Conservation (phyloP, 75 land plant genomes). For the Isoetes taiwanensis region DNA sequence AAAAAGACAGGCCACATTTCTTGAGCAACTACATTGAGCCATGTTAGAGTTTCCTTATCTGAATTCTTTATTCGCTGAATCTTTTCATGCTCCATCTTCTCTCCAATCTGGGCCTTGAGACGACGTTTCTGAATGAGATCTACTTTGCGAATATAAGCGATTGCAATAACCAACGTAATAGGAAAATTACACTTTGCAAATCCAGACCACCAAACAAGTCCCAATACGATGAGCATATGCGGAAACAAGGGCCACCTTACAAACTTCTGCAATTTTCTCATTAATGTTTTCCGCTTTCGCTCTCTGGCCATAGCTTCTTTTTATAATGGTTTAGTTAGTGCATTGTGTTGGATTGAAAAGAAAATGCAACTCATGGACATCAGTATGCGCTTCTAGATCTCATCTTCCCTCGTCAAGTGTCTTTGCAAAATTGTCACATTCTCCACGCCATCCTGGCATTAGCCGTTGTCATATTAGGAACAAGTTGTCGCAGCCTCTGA, state of each 20-base stretch:
- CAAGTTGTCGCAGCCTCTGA: too few relatives aligned
- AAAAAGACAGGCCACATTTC: slow-evolving; percentile 16
- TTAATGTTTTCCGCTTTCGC: too few relatives aligned
- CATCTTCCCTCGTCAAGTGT: too few relatives aligned
- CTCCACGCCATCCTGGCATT: too few relatives aligned
- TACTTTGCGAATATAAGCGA: slow-evolving; percentile 14
- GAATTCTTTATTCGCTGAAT: neutral
- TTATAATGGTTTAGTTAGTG: too few relatives aligned
- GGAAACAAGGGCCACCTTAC: slow-evolving; percentile 15
- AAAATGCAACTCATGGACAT: too few relatives aligned
- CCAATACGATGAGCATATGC: slow-evolving; percentile 5
- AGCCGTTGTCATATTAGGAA: too few relatives aligned
- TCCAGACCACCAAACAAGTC: slow-evolving; percentile 6
- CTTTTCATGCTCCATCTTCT: slow-evolving; percentile 3
- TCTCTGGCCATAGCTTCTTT: too few relatives aligned
- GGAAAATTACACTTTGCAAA: slow-evolving; percentile 2
- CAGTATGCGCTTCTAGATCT: too few relatives aligned
- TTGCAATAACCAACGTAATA: slow-evolving; percentile 3
- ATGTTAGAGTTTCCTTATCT: slow-evolving; percentile 10
- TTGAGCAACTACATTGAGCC: slow-evolving; percentile 14
- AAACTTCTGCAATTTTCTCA: neutral
- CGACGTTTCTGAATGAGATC: slow-evolving; percentile 14
- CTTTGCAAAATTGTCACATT: too few relatives aligned
- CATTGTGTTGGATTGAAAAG: too few relatives aligned
- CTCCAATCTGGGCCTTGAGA: slow-evolving; percentile 8